Percentiles rank a stretch among this genome's conserved stretches.
These are phyloP conservation scores for Pichia sp. DNA, from an alignment of 1,139 yeast genomes.

Conservation along the genomic window DNA sequence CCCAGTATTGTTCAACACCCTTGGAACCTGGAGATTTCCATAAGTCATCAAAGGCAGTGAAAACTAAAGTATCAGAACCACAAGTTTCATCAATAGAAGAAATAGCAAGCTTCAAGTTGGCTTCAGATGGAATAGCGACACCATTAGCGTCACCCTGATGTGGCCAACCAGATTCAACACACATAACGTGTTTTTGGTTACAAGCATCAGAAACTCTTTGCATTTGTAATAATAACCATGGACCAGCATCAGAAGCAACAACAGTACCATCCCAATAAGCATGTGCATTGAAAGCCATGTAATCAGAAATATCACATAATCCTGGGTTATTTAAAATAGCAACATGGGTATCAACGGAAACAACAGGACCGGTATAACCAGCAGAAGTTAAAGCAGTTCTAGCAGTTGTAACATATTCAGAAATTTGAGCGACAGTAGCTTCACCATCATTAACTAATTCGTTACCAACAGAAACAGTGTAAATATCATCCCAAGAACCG, in stretches of 20 bases:
- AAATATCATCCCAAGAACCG: slow-evolving; percentile 66
- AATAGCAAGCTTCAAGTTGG: slow-evolving; percentile 56
- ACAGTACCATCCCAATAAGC: slow-evolving; percentile 73
- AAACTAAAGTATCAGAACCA: slow-evolving; percentile 52
- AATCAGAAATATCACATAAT: slow-evolving; percentile 64
- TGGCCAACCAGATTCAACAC: slow-evolving; percentile 84
- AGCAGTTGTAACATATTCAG: slow-evolving; percentile 45
- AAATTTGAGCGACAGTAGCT: slow-evolving; percentile 52
- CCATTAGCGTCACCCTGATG: slow-evolving; percentile 59
- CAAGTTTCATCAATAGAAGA: slow-evolving; percentile 43
- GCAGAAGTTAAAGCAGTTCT: slow-evolving; percentile 53
- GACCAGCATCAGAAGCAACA: slow-evolving; percentile 57
- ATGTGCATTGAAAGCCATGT: slow-evolving; percentile 75
- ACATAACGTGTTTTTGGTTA: slow-evolving; percentile 52
- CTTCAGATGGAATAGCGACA: slow-evolving; percentile 59
- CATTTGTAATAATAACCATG: slow-evolving; percentile 62
- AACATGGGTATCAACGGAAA: slow-evolving; percentile 71
- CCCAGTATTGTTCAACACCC: slow-evolving; percentile 57
- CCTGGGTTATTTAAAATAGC: slow-evolving; percentile 67
- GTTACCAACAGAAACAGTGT: slow-evolving; percentile 74
- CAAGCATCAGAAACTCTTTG: slow-evolving; percentile 59
- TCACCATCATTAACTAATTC: slow-evolving; percentile 66
- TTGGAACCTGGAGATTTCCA: slow-evolving; percentile 69
- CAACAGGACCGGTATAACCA: slow-evolving; percentile 63
- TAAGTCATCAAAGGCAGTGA: slow-evolving; percentile 67